Evolutionary conservation across 768 basidiomycete genomes (phyloP).

Genomic region (Porphyrellus cyaneotinctus): DNA sequence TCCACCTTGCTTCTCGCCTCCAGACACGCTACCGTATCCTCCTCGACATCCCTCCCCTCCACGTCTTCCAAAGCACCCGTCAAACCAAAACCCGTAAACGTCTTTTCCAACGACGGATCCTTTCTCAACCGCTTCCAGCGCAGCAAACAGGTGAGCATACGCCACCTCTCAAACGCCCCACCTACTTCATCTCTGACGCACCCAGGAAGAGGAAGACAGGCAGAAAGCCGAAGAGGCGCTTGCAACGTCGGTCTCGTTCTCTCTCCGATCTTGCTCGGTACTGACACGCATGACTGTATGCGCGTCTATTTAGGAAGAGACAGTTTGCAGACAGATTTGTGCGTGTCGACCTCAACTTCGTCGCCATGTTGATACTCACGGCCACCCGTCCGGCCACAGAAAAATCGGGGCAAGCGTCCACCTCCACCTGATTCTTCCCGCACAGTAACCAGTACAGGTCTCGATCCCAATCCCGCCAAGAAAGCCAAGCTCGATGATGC

Average conservation of each 20-base stretch:
- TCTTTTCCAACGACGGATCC: slow-evolving; percentile 68
- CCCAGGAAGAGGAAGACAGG: slow-evolving; percentile 57
- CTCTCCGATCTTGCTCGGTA: background rate
- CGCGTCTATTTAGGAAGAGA: slow-evolving; percentile 44
- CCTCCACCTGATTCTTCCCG: slow-evolving; percentile 37
- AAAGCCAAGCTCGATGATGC: slow-evolving; percentile 34
- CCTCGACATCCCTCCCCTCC: slow-evolving; percentile 9
- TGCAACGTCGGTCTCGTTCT: slow-evolving; percentile 39
- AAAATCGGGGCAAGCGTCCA: slow-evolving; percentile 55
- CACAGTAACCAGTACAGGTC: slow-evolving; percentile 34
- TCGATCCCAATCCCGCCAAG: slow-evolving; percentile 32
- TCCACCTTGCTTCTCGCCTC: background rate
- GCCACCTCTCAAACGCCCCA: background rate
- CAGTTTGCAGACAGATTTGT: slow-evolving; percentile 58
- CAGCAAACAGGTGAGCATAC: slow-evolving; percentile 45
- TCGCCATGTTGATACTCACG: too few relatives aligned
- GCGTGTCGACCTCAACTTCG: slow-evolving; percentile 26
- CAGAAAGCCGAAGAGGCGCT: slow-evolving; percentile 50
- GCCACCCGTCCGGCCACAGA: too few relatives aligned
- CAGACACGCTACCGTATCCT: slow-evolving; percentile 17
- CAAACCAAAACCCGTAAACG: slow-evolving; percentile 49
- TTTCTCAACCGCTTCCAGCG: slow-evolving; percentile 64
- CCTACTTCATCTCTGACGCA: background rate
- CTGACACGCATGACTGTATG: background rate
- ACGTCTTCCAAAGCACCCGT: slow-evolving; percentile 15